These are phyloP conservation scores for Leccinum barrowsii DNA, from an alignment of 768 basidiomycete species.

Conservation along the genomic window DNA sequence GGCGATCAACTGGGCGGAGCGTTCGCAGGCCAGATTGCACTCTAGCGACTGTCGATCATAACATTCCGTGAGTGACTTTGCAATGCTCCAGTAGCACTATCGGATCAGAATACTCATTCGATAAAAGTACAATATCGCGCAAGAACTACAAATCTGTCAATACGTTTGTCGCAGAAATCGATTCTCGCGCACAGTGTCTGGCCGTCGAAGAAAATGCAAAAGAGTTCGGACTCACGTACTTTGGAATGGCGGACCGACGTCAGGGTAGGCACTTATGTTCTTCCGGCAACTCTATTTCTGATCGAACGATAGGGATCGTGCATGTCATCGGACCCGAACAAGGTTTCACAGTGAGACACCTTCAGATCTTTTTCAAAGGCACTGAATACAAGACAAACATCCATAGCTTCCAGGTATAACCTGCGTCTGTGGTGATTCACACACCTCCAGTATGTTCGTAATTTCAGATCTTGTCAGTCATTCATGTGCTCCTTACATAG, in stretches of 20 bases:
- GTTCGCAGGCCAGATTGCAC: conserved; percentile 88
- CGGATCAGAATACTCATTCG: not conserved
- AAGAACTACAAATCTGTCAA: conserved; percentile 70
- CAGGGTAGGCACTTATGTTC: conserved; percentile 51
- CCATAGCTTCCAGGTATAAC: conserved; percentile 68
- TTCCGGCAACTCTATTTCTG: no score
- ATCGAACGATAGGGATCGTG: no score
- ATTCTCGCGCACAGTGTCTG: conserved; percentile 78
- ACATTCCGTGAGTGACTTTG: conserved; percentile 63
- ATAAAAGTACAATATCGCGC: conserved; percentile 60
- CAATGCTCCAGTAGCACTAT: not conserved
- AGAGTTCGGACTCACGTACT: conserved; percentile 89
- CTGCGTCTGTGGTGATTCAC: conserved; percentile 90
- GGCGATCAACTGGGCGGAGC: conserved; percentile 67
- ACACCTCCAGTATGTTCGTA: conserved; percentile 73
- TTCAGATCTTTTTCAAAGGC: not conserved
- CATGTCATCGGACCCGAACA: conserved; percentile 74
- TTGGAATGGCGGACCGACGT: conserved; percentile 84
- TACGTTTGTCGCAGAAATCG: conserved; percentile 78
- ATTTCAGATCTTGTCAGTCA: not conserved
- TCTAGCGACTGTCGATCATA: conserved; percentile 85
- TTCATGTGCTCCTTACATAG: conserved; percentile 33
- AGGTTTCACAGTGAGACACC: conserved; percentile 69
- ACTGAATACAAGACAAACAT: not conserved
- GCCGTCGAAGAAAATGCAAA: conserved; percentile 88